phyloP scores from a whole-genome alignment of 768 basidiomycete genomes.

The Leccinum disarticulatum region DNA sequence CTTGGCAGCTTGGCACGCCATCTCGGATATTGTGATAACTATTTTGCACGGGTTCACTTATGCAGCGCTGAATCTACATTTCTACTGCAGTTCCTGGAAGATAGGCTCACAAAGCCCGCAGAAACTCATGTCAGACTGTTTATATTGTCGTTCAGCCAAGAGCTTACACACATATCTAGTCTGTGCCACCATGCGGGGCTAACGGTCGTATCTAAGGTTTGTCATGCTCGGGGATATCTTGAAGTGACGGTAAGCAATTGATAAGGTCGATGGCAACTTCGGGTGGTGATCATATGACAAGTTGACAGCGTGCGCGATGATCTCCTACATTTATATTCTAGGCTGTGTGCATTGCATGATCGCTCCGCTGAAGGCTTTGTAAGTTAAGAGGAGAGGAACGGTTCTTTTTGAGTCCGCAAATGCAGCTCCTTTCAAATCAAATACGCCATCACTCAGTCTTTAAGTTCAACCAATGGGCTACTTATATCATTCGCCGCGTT shows the following conservation, averaged over 20 bases:
- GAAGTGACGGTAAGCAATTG: not conserved
- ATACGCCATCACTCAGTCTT: too few species aligned
- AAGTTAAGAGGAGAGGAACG: not conserved
- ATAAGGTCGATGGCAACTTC: too few species aligned
- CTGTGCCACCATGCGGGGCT: not conserved
- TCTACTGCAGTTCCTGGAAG: not conserved
- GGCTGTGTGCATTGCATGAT: not conserved
- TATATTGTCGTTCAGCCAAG: not conserved
- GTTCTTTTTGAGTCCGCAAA: not conserved
- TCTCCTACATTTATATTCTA: not conserved
- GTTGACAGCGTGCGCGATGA: not conserved
- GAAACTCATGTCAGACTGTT: too few species aligned
- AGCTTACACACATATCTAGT: not conserved
- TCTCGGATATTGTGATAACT: too few species aligned
- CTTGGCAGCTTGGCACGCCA: too few species aligned
- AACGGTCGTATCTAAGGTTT: not conserved
- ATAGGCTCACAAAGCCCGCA: not conserved
- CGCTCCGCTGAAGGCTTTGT: not conserved
- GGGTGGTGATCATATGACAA: not conserved
- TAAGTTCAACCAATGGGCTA: too few species aligned
- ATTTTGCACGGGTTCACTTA: too few species aligned
- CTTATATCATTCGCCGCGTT: too few species aligned
- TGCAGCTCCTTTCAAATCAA: not conserved
- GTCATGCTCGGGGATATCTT: not conserved
- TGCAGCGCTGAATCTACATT: not conserved